Evolutionary conservation across 2,329 filamentous ascomycete species (phyloP), one percentile per base, ranked within the genome.

Genomic region (Elsinoe fawcettii): DNA sequence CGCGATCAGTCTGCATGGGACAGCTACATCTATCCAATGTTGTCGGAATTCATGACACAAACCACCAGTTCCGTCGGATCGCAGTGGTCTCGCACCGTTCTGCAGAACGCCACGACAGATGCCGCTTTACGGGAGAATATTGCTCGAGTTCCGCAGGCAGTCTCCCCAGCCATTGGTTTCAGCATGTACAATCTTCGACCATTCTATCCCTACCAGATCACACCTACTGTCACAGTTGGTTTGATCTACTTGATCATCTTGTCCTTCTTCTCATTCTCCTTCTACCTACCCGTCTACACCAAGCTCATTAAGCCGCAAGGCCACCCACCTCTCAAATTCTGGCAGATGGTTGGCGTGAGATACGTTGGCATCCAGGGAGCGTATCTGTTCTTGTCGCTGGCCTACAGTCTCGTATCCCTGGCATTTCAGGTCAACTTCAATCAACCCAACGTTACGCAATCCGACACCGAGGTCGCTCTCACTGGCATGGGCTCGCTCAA

Each of bases 181-280:
- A 77, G 74, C 3, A 71, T 71, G 14, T 74, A 77, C 66, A 82
- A 86, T 58, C 72, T 86, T 3, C 74, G 83, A 2, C 82, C 82
- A 0, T 85, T 86, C 65, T 70, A 66, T 14, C 82, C 82, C 0
- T 73, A 78, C 5, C 74, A 74, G 1, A 71, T 76, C 0, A 80
- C 77, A 1, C 83, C 83, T 0, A 76, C 82, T 1, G 77, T 85
- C 2, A 80, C 75, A 1, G 83, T 86, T 55, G 82, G 82, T 0
- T 69, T 86, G 25, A 85, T 86, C 62, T 86, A 86, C 64, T 71
- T 85, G 1, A 85, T 86, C 63, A 85, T 86, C 63, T 74, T 86
- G 39, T 80, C 81, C 0, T 86, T 86, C 71, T 85, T 86, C 72
- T 81, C 77, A 25, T 85, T 83, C 67, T 74, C 77, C 0, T 86